Evolutionary conservation across 768 basidiomycete genomes (phyloP), one percentile per base, ranked within the genome.

Genomic region (Lentinus tigrinus): DNA sequence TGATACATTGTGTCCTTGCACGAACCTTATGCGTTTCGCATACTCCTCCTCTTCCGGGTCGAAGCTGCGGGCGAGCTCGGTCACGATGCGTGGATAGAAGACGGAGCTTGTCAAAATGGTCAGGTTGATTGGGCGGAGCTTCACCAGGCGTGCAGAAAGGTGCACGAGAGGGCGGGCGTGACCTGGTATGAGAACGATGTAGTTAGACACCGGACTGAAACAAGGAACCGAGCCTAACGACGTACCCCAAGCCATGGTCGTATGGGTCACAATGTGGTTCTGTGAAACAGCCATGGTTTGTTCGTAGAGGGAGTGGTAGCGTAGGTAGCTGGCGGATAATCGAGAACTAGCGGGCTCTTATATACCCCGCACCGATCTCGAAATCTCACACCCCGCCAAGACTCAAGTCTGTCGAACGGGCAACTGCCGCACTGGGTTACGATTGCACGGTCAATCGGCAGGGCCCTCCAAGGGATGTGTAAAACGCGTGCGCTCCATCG

Each of bases 111-210:
- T 46, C 19, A 64, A 52, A n/a, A 64, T 40, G 1, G 63, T 64
- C 17, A 64, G 52, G 10, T 34, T 21, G 3, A 57, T 38, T 4
- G 51, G 34, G 7, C 50, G 57, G n/a, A 56, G 34, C 55, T 58
- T 58, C 16, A 61, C 55, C 6, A 64, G n/a, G 5, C 57, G 57
- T 4, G 58, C 60, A 9, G 43, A 26, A 3, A 61, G 47, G 46
- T 44, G 51, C 44, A 57, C 39, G 8, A 64, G 40, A 7, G 63
- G 63, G n/a, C 63, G 49, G 3, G 50, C 52, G n/a, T 64, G 63
- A 9, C 63, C 63, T 64, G 44, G 16, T 1, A n/a, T 58, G 43
- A 31, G 11, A 31, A 7, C 11, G 31, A 31, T 7, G 31, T 6
- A 31, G 31, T 31, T 6, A 31, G 31, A n/a, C n/a, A n/a, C n/a